Percentiles rank a stretch among this genome's conserved stretches.
phyloP scores from a whole-genome alignment of 2,329 filamentous ascomycete genomes.

The Pochonia chlamydosporia region DNA sequence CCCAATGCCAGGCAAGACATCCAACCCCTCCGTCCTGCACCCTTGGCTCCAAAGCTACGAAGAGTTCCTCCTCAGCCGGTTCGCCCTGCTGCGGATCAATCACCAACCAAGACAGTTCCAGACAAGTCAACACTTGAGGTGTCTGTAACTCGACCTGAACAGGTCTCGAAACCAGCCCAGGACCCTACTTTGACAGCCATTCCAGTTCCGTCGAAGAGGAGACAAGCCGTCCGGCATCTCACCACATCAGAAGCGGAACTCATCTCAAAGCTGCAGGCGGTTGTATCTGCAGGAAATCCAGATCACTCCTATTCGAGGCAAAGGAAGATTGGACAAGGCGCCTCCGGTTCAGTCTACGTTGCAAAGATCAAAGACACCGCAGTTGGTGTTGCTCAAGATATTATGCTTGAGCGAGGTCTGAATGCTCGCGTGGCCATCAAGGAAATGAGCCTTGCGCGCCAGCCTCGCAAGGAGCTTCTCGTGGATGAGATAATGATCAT shows the following conservation, averaged over 20 bases:
- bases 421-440: conserved; percentile 93
- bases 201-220: conserved; percentile 52
- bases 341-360: conserved; percentile 93
- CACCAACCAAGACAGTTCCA: background rate
- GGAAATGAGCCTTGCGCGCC: conserved; percentile 96
- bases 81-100: background rate
- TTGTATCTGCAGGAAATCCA: conserved; percentile 89
- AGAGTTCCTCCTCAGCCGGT: background rate
- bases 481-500: conserved; percentile 99
- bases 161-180: background rate
- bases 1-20: background rate
- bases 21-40: background rate
- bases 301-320: conserved; percentile 95
- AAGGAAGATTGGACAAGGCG: conserved; percentile 97
- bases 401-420: conserved; percentile 70
- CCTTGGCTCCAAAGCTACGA: background rate
- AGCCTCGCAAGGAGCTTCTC: conserved; percentile 93
- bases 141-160: background rate
- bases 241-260: conserved; percentile 58
- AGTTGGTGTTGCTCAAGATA: conserved; percentile 68
- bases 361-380: conserved; percentile 86
- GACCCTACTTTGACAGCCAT: background rate
- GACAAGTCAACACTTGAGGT: background rate
- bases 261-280: conserved; percentile 87
- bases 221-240: conserved; percentile 90